Conservation (phyloP, 2,329 filamentous ascomycete species). For the Beauveria brongniartii region DNA sequence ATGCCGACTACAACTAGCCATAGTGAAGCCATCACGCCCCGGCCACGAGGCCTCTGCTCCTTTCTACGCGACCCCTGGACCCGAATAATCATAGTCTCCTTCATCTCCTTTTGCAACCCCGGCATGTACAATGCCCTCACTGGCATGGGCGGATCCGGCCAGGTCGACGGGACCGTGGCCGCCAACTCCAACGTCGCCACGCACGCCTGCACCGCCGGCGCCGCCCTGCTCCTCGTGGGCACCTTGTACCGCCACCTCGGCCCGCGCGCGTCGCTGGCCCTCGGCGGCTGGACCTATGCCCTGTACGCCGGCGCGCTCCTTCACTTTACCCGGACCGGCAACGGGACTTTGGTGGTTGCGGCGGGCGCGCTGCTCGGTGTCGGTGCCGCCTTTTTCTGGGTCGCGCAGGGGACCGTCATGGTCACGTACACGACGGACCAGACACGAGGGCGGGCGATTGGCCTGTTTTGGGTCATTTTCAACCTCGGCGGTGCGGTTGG, state of each 20-base stretch:
- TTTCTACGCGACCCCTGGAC: background rate
- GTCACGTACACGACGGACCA: background rate
- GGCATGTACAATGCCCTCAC: slow-evolving; percentile 2
- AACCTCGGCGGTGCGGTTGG: slow-evolving; percentile 38
- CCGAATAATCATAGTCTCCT: background rate
- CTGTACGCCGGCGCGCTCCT: slow-evolving; percentile 1
- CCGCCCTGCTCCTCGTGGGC: background rate
- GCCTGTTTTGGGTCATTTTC: slow-evolving; percentile 38
- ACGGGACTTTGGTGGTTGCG: background rate
- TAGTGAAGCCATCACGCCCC: background rate
- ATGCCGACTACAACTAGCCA: background rate
- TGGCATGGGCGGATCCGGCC: background rate
- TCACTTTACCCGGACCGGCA: background rate
- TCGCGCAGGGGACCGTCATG: slow-evolving; percentile 3
- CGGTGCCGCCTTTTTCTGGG: background rate
- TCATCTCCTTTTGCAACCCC: background rate
- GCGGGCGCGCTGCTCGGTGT: background rate
- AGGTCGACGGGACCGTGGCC: background rate
- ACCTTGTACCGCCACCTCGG: background rate
- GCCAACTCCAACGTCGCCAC: background rate
- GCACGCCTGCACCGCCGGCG: background rate
- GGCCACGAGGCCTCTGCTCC: background rate
- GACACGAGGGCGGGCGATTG: slow-evolving; percentile 34
- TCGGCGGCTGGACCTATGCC: background rate
- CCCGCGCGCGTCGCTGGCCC: background rate